Percentiles rank a stretch among this genome's conserved stretches.
Evolutionary conservation across 768 basidiomycete genomes (phyloP).

Genomic region (Sutorius australiensis): DNA sequence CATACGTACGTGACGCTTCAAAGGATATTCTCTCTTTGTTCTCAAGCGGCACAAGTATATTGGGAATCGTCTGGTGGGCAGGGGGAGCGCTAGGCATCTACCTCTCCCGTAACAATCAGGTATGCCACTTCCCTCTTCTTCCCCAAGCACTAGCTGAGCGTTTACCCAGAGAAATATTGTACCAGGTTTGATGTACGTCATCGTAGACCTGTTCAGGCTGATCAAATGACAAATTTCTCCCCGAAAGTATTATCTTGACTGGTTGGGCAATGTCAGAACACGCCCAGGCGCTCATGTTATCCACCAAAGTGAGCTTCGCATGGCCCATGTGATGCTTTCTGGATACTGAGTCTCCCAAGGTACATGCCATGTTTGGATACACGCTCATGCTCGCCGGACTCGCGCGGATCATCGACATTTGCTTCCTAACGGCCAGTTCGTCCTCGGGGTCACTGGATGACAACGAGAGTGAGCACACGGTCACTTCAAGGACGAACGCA

Average conservation of each 20-base stretch:
- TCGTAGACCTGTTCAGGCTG: not conserved
- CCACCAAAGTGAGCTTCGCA: conserved; percentile 56
- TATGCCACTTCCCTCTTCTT: conserved; percentile 24
- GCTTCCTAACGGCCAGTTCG: conserved; percentile 55
- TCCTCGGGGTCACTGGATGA: conserved; percentile 35
- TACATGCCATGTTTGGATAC: conserved; percentile 81
- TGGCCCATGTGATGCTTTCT: not conserved
- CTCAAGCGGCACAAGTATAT: conserved; percentile 41
- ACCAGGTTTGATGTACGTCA: conserved; percentile 72
- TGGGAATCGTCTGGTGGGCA: conserved; percentile 68
- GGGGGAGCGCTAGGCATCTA: conserved; percentile 89
- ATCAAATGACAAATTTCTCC: not conserved
- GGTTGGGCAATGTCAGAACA: conserved; percentile 96
- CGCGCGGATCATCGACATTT: conserved; percentile 78
- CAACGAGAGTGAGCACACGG: conserved; percentile 66
- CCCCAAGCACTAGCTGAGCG: not conserved
- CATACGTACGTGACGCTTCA: conserved; percentile 61
- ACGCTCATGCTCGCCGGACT: conserved; percentile 82
- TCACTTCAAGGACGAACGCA: conserved; percentile 38
- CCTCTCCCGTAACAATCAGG: conserved; percentile 74
- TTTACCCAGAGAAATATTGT: conserved; percentile 64
- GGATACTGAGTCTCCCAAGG: conserved; percentile 37
- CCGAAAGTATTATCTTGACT: conserved; percentile 72
- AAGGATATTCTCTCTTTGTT: not conserved
- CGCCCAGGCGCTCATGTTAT: conserved; percentile 77